Evolutionary conservation across 805 yeast species (phyloP), one percentile per base, ranked within the genome.

Genomic region (Zygosaccharomyces pseudorouxii): DNA sequence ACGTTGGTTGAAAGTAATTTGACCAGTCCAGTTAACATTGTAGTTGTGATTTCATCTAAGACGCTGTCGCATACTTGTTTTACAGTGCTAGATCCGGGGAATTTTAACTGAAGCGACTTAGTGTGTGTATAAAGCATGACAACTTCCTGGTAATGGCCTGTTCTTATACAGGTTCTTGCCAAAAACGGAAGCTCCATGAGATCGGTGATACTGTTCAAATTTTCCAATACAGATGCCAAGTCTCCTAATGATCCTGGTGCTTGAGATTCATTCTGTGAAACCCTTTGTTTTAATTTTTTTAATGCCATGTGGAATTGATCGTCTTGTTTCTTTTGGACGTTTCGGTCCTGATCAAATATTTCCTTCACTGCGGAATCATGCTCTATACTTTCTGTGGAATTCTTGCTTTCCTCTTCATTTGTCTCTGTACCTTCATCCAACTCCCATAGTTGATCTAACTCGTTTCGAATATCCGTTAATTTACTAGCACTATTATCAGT

Each of bases 131-230:
- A 84, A 11, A 92, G 78, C 63, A 92, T 96, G 30, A 92, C 76
- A 8, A 97, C 89, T 59, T 89, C 96, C 29, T 89, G 85, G 62
- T 90, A 93, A 59, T 86, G 86, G 0, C 96, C 96, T 41, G 85
- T 84, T 42, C 80, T 74, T 9, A 90, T 87, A 66, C 97, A 88
- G n/a, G 90, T 81, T 42, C 82, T 76, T 29, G 92, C 82, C 42
- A 92, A 65, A 1, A 95, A 76, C 1, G 99, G 97, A 29, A 93
- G 70, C 60, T 88, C 96, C 55, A 92, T 71, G 8, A 90, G 76
- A 57, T 87, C 96, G 51, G 84, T 76, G 9, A 90, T 73, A 35
- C 81, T 78, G 52, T 84, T 89, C 59, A 89, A 76, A 55, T 85
- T 83, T 42, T 75, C 74, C 37, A 82, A 68, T 25, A 83, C 75